Base-by-base conservation (phyloP, 345 rosid genomes). In the Erodium maritimum region DNA sequence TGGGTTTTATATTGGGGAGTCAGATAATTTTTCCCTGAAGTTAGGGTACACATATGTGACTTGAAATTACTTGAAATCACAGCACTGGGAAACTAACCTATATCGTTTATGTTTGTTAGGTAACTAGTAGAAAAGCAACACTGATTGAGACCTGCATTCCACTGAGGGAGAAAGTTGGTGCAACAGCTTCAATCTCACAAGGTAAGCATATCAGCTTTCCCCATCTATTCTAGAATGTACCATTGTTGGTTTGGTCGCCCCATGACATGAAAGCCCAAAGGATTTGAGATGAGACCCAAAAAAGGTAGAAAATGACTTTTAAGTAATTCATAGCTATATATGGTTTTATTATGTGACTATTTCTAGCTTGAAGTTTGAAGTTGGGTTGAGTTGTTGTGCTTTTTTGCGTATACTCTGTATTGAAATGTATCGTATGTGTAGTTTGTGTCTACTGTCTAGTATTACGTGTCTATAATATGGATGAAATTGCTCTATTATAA, bases 91-190 rank as follows among this genome's bases (percentile, higher is more conserved):
- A 55, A 18, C 33, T 21, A 54, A 58, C 17, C 46, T 19, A 23
- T 0, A 20, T 54, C 19, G 17, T 42, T 6, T 45, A 23, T 62
- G 52, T 61, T 61, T 59, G 55, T 58, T 61, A 89, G 99, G 96
- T 93, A 25, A 85, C 99, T 52, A 67, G 90, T 57, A 89, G 81
- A 73, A 93, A 93, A 86, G 86, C 91, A 57, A 77, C 89, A 60
- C 64, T 87, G 19, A 82, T 89, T 54, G 83, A 83, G 72, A 75
- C 76, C 63, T 72, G 67, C 69, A 65, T 77, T 65, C 87, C 77
- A 60, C 69, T 93, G 73, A 81, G 80, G 67, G 84, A 87, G 50
- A 93, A 80, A 75, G 63, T 93, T 52, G 88, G 96, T 50, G 63
- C 71, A 52, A 67, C 79, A 21, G 77, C 97, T 65, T 82, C 88